These are phyloP conservation scores for Rhodamnia rubescens DNA, from an alignment of 345 rosid genomes.

Conservation along the genomic window DNA sequence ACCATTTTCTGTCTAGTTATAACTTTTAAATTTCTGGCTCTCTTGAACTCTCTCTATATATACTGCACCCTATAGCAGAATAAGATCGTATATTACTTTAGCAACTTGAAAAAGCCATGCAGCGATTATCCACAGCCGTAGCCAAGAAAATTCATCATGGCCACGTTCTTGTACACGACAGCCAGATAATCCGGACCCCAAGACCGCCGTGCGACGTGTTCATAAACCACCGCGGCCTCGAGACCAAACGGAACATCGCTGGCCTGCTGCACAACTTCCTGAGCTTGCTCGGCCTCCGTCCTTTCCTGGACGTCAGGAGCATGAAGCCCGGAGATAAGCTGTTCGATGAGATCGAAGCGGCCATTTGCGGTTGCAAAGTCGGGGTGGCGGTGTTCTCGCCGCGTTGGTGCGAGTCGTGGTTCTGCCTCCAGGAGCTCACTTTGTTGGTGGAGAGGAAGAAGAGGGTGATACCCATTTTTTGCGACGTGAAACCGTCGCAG, in stretches of 20 bases:
- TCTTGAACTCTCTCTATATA: background rate
- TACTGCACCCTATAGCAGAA: background rate
- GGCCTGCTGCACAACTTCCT: conserved; percentile 52
- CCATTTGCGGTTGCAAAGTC: conserved; percentile 36
- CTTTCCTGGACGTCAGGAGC: conserved; percentile 64
- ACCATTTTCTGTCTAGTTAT: background rate
- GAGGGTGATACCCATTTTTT: conserved; percentile 65
- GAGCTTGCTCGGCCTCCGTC: conserved; percentile 17
- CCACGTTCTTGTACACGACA: background rate
- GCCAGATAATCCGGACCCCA: background rate
- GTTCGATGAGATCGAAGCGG: conserved; percentile 40
- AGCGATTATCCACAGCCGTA: conserved; percentile 7
- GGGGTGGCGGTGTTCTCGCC: conserved; percentile 82
- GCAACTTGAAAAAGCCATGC: conserved; percentile 32
- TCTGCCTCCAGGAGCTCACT: conserved; percentile 75
- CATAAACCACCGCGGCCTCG: conserved; percentile 72
- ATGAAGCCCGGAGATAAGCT: conserved; percentile 74
- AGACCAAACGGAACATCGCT: conserved; percentile 62
- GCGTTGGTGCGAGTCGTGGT: conserved; percentile 52
- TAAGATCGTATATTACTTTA: background rate
- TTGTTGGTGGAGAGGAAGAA: conserved; percentile 56
- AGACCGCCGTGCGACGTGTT: conserved; percentile 44
- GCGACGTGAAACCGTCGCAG: conserved; percentile 69
- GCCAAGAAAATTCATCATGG: background rate
- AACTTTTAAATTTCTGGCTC: background rate